phyloP scores from a whole-genome alignment of 2,329 filamentous ascomycete genomes.

The Magnaporthiopsis poae region DNA sequence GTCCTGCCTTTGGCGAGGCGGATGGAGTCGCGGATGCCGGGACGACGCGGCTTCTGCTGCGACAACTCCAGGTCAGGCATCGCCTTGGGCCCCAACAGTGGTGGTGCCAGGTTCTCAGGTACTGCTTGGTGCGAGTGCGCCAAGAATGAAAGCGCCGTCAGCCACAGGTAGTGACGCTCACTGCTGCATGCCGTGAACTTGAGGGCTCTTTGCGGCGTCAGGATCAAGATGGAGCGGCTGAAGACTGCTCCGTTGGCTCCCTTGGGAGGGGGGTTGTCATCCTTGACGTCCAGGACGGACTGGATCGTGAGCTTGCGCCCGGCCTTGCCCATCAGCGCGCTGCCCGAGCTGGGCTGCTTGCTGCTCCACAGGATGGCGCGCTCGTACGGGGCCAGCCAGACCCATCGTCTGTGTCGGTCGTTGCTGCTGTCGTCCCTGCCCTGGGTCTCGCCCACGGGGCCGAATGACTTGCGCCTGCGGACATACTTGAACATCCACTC shows the following conservation, averaged over 20 bases:
- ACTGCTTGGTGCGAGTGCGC: constrained; percentile 78
- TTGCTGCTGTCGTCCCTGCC: constrained; percentile 61
- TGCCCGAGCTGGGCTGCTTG: constrained; percentile 84
- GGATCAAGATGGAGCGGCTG: constrained; percentile 85
- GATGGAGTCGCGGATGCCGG: constrained; percentile 75
- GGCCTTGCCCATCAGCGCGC: constrained; percentile 82
- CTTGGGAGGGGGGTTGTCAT: constrained; percentile 77
- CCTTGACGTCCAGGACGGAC: constrained; percentile 92
- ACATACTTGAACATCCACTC: constrained; percentile 96
- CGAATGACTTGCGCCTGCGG: constrained; percentile 75
- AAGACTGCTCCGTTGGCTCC: constrained; percentile 53
- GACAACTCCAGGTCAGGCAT: constrained; percentile 43
- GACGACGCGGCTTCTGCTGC: constrained; percentile 37
- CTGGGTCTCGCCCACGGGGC: constrained; percentile 51
- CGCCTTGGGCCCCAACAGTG: constrained; percentile 32
- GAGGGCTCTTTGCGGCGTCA: constrained; percentile 84
- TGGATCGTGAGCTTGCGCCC: constrained; percentile 89
- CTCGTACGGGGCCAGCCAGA: constrained; percentile 96
- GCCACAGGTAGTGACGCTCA: constrained; percentile 88
- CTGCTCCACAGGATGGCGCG: constrained; percentile 94
- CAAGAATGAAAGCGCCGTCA: constrained; percentile 88
- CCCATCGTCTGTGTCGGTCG: constrained; percentile 89
- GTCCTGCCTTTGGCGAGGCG: constrained; percentile 69
- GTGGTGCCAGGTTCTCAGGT: constrained; percentile 48
- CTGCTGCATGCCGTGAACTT: constrained; percentile 81